These are phyloP conservation scores for Nakazawaea ernobii DNA, from an alignment of 805 yeast genomes.

Conservation along the genomic window DNA sequence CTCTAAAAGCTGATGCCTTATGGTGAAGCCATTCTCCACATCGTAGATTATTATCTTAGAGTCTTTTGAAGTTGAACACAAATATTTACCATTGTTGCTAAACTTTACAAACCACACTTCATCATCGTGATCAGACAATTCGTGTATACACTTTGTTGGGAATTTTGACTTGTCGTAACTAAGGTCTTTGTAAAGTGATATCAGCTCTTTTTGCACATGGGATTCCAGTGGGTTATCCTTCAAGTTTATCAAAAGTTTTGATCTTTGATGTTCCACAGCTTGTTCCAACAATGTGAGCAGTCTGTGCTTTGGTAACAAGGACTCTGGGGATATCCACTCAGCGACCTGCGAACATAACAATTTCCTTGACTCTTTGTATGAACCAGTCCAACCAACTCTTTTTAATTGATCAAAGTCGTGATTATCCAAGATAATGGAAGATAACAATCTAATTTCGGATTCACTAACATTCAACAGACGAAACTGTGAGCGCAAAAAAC, in stretches of 20 bases:
- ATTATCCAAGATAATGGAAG: conserved; percentile 20
- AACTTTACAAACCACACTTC: conserved; percentile 85
- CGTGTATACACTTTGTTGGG: conserved; percentile 43
- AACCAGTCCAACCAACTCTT: conserved; percentile 25
- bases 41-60: conserved; percentile 60
- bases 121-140: conserved; percentile 48
- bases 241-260: conserved; percentile 27
- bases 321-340: conserved; percentile 42
- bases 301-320: conserved; percentile 47
- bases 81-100: conserved; percentile 66
- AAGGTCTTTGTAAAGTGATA: conserved; percentile 17
- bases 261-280: conserved; percentile 41
- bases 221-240: conserved; percentile 19
- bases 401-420: conserved; percentile 22
- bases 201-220: conserved; percentile 15
- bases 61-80: conserved; percentile 78
- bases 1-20: conserved; percentile 33
- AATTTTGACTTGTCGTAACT: conserved; percentile 21
- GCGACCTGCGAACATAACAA: conserved; percentile 36
- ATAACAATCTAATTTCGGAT: conserved; percentile 12
- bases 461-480: conserved; percentile 21
- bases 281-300: conserved; percentile 45
- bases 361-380: conserved; percentile 30
- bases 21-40: conserved; percentile 39
- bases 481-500: conserved; percentile 28